Base-by-base conservation (phyloP, 768 basidiomycete species). In the Xerocomellus chrysenteron region DNA sequence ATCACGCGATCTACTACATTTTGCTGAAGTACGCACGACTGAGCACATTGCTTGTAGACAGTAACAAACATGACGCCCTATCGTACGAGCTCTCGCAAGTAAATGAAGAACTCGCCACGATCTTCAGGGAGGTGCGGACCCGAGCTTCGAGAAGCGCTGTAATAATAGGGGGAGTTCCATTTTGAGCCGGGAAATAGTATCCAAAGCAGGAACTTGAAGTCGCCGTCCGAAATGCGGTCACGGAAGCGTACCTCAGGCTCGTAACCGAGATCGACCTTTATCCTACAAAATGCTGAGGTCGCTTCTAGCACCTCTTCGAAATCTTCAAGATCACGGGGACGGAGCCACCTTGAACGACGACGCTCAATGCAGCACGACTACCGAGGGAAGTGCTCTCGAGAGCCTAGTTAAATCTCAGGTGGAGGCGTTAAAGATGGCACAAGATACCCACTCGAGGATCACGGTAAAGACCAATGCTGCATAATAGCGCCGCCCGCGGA, bases 391-490 rank as follows among this genome's bases (percentile, higher is more conserved):
- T 40, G 24, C 47, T 7, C 47, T 55, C n/a, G 47, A 54, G 35
- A 50, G 87, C 68, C 72, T 88, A 32, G 87, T 93, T 83, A 76
- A 85, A 33, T 83, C 81, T 55, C 74, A 84, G 0, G 80, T 92
- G 21, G 90, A 90, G 61, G 81, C 80, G 52, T 72, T 94, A 52
- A 92, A 90, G 73, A 65, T 74, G 16, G 79, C 82, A 3, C 79
- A 82, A 47, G 76, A 76, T 47, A 62, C 76, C 33, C 61, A 70
- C 53, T 74, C 75, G 1, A 76, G 79, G 61, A 75, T 80, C 41
- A 81, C 84, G 79, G 89, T 90, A 63, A 56, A 75, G 69, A 28
- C 43, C 21, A 14, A 8, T 17, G 12, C 41, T 39, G 33, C 21
- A 9, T 14, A 19, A 45, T 9, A 11, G n/a, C 19, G 24, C 21